These are phyloP conservation scores for Hypholoma fasciculare DNA, from an alignment of 768 basidiomycete species.

Conservation along the genomic window DNA sequence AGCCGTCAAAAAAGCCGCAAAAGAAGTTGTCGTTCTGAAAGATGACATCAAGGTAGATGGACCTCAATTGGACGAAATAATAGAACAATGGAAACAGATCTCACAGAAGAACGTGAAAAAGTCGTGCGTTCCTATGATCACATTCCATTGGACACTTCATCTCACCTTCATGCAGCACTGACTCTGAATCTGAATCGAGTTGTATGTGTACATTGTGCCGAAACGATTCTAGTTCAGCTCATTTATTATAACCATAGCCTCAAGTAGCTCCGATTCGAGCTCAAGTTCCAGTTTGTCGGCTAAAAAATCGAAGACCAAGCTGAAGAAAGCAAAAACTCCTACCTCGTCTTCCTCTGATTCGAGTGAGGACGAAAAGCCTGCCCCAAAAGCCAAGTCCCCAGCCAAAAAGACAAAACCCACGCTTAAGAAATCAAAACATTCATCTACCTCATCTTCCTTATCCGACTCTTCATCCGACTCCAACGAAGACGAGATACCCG, in stretches of 20 bases:
- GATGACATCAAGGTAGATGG: conserved; percentile 49
- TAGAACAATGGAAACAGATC: conserved; percentile 60
- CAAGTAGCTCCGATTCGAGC: conserved; percentile 8
- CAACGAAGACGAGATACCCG: background rate
- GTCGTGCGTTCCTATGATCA: background rate
- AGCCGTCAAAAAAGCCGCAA: conserved; percentile 74
- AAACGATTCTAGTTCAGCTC: conserved; percentile 22
- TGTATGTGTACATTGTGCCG: conserved; percentile 24
- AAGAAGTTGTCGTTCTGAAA: conserved; percentile 58
- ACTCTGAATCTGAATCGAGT: conserved; percentile 21
- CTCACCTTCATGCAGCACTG: conserved; percentile 10
- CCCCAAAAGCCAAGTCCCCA: conserved; percentile 12
- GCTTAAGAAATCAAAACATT: conserved; percentile 15
- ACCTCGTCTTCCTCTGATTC: conserved; percentile 19
- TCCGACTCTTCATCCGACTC: background rate
- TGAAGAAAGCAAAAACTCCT: conserved; percentile 20
- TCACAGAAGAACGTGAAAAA: conserved; percentile 24
- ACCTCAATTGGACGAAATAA: conserved; percentile 62
- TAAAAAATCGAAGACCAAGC: conserved; percentile 24
- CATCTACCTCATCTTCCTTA: background rate
- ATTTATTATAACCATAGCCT: conserved; percentile 5
- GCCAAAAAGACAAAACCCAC: conserved; percentile 25
- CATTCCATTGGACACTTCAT: background rate
- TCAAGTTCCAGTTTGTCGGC: conserved; percentile 14
- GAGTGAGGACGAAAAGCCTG: background rate